Evolutionary conservation across 768 basidiomycete species (phyloP).

Genomic region (Mycena capillaripes): DNA sequence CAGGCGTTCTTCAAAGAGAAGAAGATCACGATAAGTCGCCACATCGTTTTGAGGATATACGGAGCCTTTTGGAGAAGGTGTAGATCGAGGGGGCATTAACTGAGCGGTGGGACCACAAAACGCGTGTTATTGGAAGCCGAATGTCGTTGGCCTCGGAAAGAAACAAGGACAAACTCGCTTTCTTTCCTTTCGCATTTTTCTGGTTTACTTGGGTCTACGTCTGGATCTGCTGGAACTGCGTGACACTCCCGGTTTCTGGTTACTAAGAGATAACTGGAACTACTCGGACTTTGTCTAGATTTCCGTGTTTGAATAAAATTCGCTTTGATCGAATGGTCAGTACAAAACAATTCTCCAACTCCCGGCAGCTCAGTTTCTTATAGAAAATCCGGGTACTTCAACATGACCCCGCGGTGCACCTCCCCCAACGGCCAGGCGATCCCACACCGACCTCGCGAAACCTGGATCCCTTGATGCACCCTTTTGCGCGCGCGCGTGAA

Average conservation of each 20-base stretch:
- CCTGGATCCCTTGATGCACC: slow-evolving; percentile 95
- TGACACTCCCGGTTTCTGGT: not conserved
- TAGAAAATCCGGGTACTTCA: slow-evolving; percentile 92
- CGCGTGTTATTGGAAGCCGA: not conserved
- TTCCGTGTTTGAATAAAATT: not conserved
- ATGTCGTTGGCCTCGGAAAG: not conserved
- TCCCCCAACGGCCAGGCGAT: slow-evolving; percentile 83
- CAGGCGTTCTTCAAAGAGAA: slow-evolving; percentile 96
- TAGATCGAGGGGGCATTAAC: slow-evolving; percentile 32
- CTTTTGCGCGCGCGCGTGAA: slow-evolving; percentile 93
- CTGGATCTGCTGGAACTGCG: not conserved
- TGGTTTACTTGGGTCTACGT: not conserved
- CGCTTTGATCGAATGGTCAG: slow-evolving; percentile 24
- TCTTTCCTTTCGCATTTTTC: not conserved
- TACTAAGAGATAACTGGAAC: not conserved
- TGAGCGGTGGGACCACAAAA: not conserved
- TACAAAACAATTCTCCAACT: not conserved
- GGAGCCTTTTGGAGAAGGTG: slow-evolving; percentile 51
- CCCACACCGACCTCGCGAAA: slow-evolving; percentile 92
- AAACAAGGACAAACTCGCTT: not conserved
- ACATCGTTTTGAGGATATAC: slow-evolving; percentile 76
- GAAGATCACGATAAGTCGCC: slow-evolving; percentile 87
- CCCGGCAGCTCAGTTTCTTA: slow-evolving; percentile 34
- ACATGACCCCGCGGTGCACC: slow-evolving; percentile 82
- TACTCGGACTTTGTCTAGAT: not conserved